A percentile compares a stretch with the other conserved stretches of the same genome.
Evolutionary conservation across 75 land plant genomes (phyloP).

Genomic region (Pinus albicaulis): DNA sequence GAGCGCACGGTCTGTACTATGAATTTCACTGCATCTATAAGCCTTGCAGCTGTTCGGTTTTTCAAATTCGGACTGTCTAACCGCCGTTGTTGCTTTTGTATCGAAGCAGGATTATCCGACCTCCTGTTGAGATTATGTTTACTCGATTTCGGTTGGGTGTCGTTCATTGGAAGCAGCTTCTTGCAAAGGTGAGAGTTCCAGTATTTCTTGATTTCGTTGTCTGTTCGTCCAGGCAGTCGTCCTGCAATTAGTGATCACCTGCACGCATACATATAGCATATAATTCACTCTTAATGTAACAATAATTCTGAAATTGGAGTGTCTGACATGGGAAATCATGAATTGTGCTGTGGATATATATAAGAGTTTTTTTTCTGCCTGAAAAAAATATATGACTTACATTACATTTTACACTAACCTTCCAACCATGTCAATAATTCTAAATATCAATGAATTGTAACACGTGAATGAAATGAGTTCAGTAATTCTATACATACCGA

Average conservation of each 20-base stretch:
- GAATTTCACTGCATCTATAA: not conserved
- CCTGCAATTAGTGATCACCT: not conserved
- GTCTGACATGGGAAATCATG: too few relatives aligned
- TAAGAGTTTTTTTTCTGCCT: too few relatives aligned
- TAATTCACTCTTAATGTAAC: too few relatives aligned
- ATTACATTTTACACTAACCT: too few relatives aligned
- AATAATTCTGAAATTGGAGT: too few relatives aligned
- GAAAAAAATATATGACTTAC: too few relatives aligned
- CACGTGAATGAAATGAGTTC: too few relatives aligned
- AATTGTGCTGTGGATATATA: too few relatives aligned
- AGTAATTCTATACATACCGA: too few relatives aligned
- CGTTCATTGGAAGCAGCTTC: not conserved
- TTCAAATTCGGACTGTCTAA: not conserved
- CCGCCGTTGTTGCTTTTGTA: not conserved
- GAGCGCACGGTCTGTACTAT: too few relatives aligned
- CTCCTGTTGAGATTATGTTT: not conserved
- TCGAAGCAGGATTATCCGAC: not conserved
- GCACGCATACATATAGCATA: not conserved
- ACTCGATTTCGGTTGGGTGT: not conserved
- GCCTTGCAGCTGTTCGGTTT: not conserved
- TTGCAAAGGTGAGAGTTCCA: not conserved
- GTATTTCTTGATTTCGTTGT: slow-evolving; percentile 3
- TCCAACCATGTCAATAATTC: too few relatives aligned
- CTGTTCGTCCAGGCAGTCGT: slow-evolving; percentile 5
- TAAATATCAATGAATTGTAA: too few relatives aligned